phyloP scores from a whole-genome alignment of 163 green algal species.

The Scenedesmus sp. region DNA sequence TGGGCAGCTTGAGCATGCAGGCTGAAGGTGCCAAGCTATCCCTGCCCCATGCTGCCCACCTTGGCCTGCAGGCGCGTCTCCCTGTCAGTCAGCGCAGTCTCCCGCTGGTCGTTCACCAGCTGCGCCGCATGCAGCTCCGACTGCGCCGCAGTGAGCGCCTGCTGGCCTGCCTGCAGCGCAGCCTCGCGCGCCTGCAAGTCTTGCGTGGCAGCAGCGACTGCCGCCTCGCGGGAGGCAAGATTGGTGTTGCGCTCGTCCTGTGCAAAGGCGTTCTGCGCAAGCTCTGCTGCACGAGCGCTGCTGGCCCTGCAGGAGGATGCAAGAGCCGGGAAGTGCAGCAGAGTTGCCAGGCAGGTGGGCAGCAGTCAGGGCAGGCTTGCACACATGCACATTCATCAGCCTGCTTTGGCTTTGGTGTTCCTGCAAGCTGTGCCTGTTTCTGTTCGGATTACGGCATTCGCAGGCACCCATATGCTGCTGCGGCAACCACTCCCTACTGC shows the following conservation, averaged over 20 bases:
- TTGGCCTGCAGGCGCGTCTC: not conserved
- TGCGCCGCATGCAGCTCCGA: not conserved
- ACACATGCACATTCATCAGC: not conserved
- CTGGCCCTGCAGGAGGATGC: not conserved
- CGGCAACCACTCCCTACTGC: not conserved
- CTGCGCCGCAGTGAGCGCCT: not conserved
- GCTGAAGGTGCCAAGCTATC: not conserved
- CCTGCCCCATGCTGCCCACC: not conserved
- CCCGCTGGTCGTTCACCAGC: constrained; percentile 36
- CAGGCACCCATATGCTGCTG: not conserved
- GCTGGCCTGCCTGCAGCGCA: not conserved
- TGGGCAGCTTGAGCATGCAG: not conserved
- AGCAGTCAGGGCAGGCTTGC: not conserved
- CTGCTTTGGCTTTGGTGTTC: not conserved
- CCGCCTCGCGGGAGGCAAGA: constrained; percentile 8
- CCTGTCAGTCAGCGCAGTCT: constrained; percentile 4
- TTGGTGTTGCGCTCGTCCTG: not conserved
- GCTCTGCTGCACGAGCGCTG: constrained; percentile 33
- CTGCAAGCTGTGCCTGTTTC: not conserved
- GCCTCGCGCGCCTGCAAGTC: constrained; percentile 10
- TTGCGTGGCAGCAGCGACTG: not conserved
- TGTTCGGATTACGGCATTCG: not conserved
- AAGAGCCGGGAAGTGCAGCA: not conserved
- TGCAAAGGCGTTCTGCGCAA: constrained; percentile 6
- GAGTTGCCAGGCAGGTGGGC: not conserved